Conservation (phyloP, 495 filamentous ascomycete species). For the Talaromyces ruber region DNA sequence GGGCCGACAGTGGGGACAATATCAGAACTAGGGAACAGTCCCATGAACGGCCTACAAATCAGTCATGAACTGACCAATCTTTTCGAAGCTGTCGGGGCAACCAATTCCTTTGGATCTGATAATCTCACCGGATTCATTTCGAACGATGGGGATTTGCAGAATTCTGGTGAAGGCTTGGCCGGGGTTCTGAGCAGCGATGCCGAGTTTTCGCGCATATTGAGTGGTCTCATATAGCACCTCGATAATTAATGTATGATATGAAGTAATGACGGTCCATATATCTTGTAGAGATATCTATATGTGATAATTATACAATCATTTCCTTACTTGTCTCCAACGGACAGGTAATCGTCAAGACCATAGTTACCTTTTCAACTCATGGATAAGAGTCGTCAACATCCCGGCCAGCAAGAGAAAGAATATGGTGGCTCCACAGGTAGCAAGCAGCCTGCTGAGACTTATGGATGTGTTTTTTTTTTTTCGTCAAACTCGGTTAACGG, state of each 20-base stretch:
- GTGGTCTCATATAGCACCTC: slow-evolving; percentile 48
- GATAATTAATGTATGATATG: slow-evolving; percentile 1
- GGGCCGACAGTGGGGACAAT: slow-evolving; percentile 28
- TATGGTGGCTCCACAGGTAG: no score
- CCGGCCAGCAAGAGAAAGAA: no score
- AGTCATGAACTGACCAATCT: slow-evolving; percentile 56
- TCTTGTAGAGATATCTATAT: background rate
- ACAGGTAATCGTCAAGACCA: no score
- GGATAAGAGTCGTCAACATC: no score
- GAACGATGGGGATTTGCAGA: slow-evolving; percentile 33
- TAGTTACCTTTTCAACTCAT: no score
- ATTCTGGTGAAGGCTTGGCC: slow-evolving; percentile 37
- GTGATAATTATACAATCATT: background rate
- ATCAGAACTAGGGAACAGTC: slow-evolving; percentile 49
- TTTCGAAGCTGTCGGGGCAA: slow-evolving; percentile 62
- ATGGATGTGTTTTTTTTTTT: no score
- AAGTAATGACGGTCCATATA: background rate
- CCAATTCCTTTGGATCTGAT: slow-evolving; percentile 35
- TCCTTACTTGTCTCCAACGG: background rate
- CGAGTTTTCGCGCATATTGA: slow-evolving; percentile 54
- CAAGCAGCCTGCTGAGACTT: no score
- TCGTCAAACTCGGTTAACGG: no score
- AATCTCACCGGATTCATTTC: slow-evolving; percentile 35
- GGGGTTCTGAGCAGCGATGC: slow-evolving; percentile 52
- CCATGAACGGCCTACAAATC: slow-evolving; percentile 53